Evolutionary conservation across 2,329 filamentous ascomycete genomes (phyloP).

Genomic region (Ceratocystiopsis sp.): DNA sequence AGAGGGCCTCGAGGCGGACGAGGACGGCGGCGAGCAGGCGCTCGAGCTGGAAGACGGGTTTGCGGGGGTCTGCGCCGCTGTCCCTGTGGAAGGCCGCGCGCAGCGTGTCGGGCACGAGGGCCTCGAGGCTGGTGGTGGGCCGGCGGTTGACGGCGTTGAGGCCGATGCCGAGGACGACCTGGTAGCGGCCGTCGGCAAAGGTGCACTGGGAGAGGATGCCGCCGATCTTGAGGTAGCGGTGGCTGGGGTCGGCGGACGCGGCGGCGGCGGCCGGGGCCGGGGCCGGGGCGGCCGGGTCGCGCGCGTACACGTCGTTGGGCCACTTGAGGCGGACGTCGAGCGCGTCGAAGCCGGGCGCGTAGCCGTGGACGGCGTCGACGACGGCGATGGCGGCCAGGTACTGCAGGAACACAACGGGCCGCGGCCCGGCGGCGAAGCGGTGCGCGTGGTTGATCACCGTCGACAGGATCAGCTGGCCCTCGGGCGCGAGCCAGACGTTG

Average conservation of each 20-base stretch:
- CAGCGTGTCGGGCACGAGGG: conserved; percentile 39
- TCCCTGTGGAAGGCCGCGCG: conserved; percentile 5
- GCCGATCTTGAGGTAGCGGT: conserved; percentile 66
- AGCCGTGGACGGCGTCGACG: conserved; percentile 64
- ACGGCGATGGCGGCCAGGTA: conserved; percentile 83
- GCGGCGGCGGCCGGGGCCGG: conserved; percentile 10
- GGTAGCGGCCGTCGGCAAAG: conserved; percentile 61
- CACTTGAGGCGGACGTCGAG: conserved; percentile 83
- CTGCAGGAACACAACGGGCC: conserved; percentile 79
- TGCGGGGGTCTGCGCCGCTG: conserved; percentile 12
- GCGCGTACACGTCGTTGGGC: conserved; percentile 87
- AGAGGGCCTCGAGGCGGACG: conserved; percentile 59
- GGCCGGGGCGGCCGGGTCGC: conserved; percentile 36
- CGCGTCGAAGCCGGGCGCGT: conserved; percentile 56
- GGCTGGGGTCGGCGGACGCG: neutral
- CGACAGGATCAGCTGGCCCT: conserved; percentile 75
- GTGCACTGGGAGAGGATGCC: conserved; percentile 84
- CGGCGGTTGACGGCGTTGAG: conserved; percentile 71
- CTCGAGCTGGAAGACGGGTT: conserved; percentile 51
- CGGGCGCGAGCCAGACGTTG: conserved; percentile 90
- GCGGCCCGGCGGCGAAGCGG: conserved; percentile 26
- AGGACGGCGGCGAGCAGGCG: conserved; percentile 68
- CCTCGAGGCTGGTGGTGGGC: conserved; percentile 75
- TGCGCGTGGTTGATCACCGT: conserved; percentile 73
- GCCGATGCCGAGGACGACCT: conserved; percentile 72